Evolutionary conservation across 2,329 filamentous ascomycete genomes (phyloP), one percentile per base, ranked within the genome.

Genomic region (Verticillium nonalfalfae): DNA sequence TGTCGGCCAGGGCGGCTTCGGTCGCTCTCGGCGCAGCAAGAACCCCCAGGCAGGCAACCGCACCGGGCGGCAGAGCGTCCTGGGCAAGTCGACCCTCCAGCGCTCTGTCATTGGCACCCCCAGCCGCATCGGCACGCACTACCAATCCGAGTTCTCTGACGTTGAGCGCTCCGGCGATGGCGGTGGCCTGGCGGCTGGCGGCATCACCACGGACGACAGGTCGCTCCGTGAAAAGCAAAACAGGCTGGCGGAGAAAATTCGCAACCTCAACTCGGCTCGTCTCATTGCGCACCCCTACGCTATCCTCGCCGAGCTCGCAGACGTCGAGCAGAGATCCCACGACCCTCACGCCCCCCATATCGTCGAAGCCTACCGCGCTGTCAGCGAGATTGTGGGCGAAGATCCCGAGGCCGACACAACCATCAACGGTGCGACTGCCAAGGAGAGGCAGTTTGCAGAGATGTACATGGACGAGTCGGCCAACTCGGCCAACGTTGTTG

Each of bases 41-140:
- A 57, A 65, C 38, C 76, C 75, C 67, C 76, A 76, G 62, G 78
- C 80, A 65, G 88, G 86, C 70, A 90, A 88, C 50, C 73, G 73
- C 31, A 69, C 72, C 72, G 88, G 87, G 38, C 81, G 86, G 50
- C 71, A 66, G 65, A 77, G 74, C 63, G 69, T 76, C 21, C 66
- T 85, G 61, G 83, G 82, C 60, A 80, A 80, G 61, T 91, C 91
- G 13, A 85, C 81, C 59, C 80, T 96, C 69, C 88, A 90, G 62
- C 90, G 89, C 68, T 97, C 94, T 10, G 90, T 97, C 60, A 95
- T 98, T 72, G 94, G 94, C 56, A 87, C 88, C 33, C 87, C 92
- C 13, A 89, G 85, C 68, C 83, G 84, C 64, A 85, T 90, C 62
- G 87, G 89, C 36, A 60, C 61, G 15, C 78, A 82, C 15, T 86